Conservation (phyloP, 495 filamentous ascomycete genomes). For the Neurospora tetraspora region DNA sequence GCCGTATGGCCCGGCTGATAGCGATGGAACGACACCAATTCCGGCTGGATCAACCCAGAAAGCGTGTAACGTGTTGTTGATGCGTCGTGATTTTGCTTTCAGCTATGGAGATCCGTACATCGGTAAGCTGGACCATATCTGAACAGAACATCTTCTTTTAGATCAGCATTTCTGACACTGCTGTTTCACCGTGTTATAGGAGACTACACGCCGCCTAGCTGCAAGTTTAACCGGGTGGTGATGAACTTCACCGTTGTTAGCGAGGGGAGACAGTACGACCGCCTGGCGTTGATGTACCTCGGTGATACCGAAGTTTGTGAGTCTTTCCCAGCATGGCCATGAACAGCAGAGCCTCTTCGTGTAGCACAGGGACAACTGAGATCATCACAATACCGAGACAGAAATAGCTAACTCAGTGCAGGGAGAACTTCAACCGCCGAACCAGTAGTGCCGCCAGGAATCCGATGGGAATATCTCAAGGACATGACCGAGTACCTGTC, state of each 20-base stretch:
- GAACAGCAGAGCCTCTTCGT: not conserved
- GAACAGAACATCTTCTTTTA: not conserved
- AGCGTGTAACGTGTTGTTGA: conserved; percentile 48
- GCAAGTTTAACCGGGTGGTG: conserved; percentile 65
- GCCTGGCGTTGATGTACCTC: conserved; percentile 70
- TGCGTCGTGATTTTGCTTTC: conserved; percentile 62
- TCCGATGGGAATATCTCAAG: conserved; percentile 68
- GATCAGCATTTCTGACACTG: not conserved
- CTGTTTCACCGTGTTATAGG: conserved; percentile 30
- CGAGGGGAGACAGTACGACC: conserved; percentile 67
- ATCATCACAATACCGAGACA: not conserved
- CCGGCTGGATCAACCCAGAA: conserved; percentile 11
- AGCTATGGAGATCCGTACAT: conserved; percentile 76
- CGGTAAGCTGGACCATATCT: conserved; percentile 37
- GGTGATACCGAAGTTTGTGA: conserved; percentile 68
- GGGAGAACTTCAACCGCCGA: conserved; percentile 76
- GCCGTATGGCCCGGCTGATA: conserved; percentile 30
- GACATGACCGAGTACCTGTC: conserved; percentile 68
- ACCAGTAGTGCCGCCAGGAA: conserved; percentile 56
- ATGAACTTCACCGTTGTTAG: conserved; percentile 78
- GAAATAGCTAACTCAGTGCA: not conserved
- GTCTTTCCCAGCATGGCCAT: not conserved
- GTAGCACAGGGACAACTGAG: not conserved
- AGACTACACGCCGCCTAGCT: conserved; percentile 56
- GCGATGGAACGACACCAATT: conserved; percentile 19